Base-by-base conservation (phyloP, 306 rosid genomes). In the Amphicarpaea edgeworthii region DNA sequence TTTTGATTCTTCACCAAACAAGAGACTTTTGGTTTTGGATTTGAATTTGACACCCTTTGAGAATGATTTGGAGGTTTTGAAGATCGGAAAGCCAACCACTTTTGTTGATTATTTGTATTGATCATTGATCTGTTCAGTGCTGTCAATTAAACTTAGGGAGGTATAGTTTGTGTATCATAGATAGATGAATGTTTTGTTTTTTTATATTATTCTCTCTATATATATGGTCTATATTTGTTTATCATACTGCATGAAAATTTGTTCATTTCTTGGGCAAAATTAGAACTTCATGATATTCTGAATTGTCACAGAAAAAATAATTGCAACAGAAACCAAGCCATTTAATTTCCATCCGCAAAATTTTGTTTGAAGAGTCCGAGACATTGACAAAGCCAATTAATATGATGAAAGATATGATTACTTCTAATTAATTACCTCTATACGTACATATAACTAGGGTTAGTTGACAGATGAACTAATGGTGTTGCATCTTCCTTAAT, bases 31-130 rank as follows among this genome's bases (percentile, higher is more conserved):
- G 77, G 81, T 83, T 72, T 57, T 92, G 84, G 97, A 95, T 87
- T 89, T 95, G 83, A 95, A 95, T 79, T 79, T 95, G 86, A 92
- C 99, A 40, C 99, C 99, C 1, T 85, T 87, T 4, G 97, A 95
- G 92, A 95, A 95, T 78, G 90, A 92, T 50, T 80, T 90, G 84
- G 78, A 87, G 85, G 12, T 89, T 82, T 81, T 88, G 57, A 89
- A 85, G 86, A 87, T 94, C 16, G 88, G 84, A 59, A 87, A 80
- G 21, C 3, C 84, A 28, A 68, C 86, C 28, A 28, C 85, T 66
- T 79, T 88, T 65, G 83, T 88, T 65, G 88, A 86, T 80, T 90
- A 81, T 70, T 85, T 80, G 63, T 82, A 69, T 30, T 88, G 75
- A 86, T n/a, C n/a, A n/a, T 30, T 87, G 68, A 88, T 41, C 5